These are phyloP conservation scores for Conringia planisiliqua DNA, from an alignment of 345 rosid species.

Conservation along the genomic window DNA sequence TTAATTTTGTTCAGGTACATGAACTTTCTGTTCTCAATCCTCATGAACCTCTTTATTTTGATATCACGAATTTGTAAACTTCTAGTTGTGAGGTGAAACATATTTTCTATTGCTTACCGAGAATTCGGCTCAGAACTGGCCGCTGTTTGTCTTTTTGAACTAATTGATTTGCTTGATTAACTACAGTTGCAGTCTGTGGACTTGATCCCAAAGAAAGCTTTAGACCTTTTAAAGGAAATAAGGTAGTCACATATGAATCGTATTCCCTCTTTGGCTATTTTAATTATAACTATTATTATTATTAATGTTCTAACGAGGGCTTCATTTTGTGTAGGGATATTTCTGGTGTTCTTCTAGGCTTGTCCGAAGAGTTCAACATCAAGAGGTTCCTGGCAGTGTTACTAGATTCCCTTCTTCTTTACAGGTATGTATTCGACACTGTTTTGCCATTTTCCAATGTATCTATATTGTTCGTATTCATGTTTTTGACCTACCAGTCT, in stretches of 20 bases:
- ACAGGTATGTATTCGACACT: constrained; percentile 50
- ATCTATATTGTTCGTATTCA: constrained; percentile 2
- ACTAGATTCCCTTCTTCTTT: constrained; percentile 57
- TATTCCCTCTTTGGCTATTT: neutral
- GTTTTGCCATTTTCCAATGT: neutral
- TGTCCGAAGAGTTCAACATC: constrained; percentile 70
- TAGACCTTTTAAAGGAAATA: constrained; percentile 67
- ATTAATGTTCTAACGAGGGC: neutral
- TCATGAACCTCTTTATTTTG: neutral
- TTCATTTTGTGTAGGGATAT: constrained; percentile 51
- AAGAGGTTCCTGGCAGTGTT: constrained; percentile 67
- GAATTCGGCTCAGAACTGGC: neutral
- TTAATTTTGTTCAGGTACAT: constrained; percentile 84
- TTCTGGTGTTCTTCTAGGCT: constrained; percentile 52
- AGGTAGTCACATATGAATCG: constrained; percentile 41
- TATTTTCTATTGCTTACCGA: neutral
- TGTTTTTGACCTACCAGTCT: constrained; percentile 20
- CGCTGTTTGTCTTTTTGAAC: constrained; percentile 5
- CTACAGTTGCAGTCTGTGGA: constrained; percentile 65
- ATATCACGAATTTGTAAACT: neutral
- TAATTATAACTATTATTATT: neutral
- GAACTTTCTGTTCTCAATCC: neutral
- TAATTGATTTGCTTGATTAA: constrained; percentile 27
- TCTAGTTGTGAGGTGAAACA: neutral
- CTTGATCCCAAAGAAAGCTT: constrained; percentile 58